A percentile compares a stretch with the other conserved stretches of the same genome.
Evolutionary conservation across 163 green algal species (phyloP).

Genomic region (Scenedesmus sp.): DNA sequence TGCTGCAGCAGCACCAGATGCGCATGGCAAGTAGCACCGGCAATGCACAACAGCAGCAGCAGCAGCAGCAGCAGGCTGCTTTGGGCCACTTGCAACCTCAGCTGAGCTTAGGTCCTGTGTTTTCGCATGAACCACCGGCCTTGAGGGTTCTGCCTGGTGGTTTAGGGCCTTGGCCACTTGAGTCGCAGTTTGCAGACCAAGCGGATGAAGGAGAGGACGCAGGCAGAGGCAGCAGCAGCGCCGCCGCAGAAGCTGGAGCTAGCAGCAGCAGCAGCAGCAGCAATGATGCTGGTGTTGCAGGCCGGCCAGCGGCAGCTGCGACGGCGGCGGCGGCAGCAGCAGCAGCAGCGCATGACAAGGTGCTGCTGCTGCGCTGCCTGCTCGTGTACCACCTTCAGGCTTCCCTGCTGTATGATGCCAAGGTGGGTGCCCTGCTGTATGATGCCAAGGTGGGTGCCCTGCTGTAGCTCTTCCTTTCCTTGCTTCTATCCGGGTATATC

Average conservation of each 20-base stretch:
- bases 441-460: too few species aligned
- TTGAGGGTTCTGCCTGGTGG: not conserved
- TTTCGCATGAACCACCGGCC: not conserved
- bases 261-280: not conserved
- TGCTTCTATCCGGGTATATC: too few species aligned
- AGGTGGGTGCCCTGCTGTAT: too few species aligned
- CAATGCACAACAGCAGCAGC: conserved; percentile 8
- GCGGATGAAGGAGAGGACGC: not conserved
- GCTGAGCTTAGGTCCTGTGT: not conserved
- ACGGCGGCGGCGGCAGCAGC: not conserved
- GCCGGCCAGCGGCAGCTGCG: not conserved
- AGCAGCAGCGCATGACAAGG: conserved; percentile 24
- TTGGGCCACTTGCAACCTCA: not conserved
- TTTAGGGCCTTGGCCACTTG: not conserved
- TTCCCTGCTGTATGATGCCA: conserved; percentile 62
- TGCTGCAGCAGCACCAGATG: conserved; percentile 28
- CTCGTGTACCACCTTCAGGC: conserved; percentile 62
- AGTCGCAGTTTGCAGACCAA: not conserved
- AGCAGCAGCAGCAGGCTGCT: conserved; percentile 18
- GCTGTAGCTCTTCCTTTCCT: too few species aligned
- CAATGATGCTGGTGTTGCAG: not conserved
- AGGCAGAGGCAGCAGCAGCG: conserved; percentile 19
- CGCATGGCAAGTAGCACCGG: not conserved
- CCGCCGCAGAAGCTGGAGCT: not conserved
- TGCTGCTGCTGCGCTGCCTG: conserved; percentile 43